phyloP scores from a whole-genome alignment of 805 yeast genomes.

The Metschnikowia kofuensis region DNA sequence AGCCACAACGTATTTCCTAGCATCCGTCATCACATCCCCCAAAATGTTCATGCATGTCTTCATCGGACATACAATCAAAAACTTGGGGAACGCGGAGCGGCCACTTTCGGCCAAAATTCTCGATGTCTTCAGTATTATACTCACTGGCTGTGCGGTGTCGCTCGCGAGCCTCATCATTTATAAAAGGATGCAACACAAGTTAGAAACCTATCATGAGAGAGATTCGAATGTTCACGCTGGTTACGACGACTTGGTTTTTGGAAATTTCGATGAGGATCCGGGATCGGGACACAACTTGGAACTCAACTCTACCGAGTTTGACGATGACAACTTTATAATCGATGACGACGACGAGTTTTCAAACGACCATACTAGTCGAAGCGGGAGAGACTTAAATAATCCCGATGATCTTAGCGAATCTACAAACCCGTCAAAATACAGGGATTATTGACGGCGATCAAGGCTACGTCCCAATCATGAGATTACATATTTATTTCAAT shows the following conservation, averaged over 20 bases:
- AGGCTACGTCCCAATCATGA: neutral
- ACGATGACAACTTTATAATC: conserved; percentile 40
- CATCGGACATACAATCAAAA: conserved; percentile 71
- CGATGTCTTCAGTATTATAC: conserved; percentile 57
- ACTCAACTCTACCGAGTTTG: conserved; percentile 35
- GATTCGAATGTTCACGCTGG: conserved; percentile 10
- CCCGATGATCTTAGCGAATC: conserved; percentile 1
- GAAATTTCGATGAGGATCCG: conserved; percentile 39
- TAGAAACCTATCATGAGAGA: conserved; percentile 26
- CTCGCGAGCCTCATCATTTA: conserved; percentile 68
- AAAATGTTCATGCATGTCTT: conserved; percentile 74
- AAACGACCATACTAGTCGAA: neutral
- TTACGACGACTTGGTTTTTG: conserved; percentile 36
- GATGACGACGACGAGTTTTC: conserved; percentile 29
- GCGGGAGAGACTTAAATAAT: neutral
- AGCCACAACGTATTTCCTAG: conserved; percentile 58
- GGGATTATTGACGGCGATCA: conserved; percentile 1
- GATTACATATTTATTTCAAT: too few species aligned
- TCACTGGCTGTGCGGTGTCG: conserved; percentile 54
- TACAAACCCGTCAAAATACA: conserved; percentile 1
- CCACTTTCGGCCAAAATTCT: conserved; percentile 51
- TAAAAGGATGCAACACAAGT: conserved; percentile 44
- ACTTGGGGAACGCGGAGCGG: conserved; percentile 56
- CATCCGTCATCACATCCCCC: conserved; percentile 77
- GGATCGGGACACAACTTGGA: conserved; percentile 32